phyloP scores from a whole-genome alignment of 345 rosid species.

The thale cress (Arabidopsis thaliana) region TAIR10.1 NC_003070.9:3628501-3629000 shows the following conservation, averaged over 20 bases:
- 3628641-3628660: neutral
- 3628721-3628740: neutral
- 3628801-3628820: slow-evolving; percentile 50
- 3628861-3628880: slow-evolving; percentile 82
- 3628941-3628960: slow-evolving; percentile 88
- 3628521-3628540: neutral
- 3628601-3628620: slow-evolving; percentile 1
- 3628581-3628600: neutral
- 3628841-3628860: slow-evolving; percentile 58
- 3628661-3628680: neutral
- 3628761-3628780: slow-evolving; percentile 28
- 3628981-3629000: slow-evolving; percentile 55
- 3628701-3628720: slow-evolving; percentile 12
- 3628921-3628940: slow-evolving; percentile 94
- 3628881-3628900: slow-evolving; percentile 74
- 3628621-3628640: neutral
- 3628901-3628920: slow-evolving; percentile 82
- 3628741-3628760: slow-evolving; percentile 5
- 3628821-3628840: slow-evolving; percentile 51
- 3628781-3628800: slow-evolving; percentile 42
- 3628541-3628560: slow-evolving; percentile 6
- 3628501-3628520: slow-evolving; percentile 1
- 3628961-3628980: slow-evolving; percentile 96
- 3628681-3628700: slow-evolving; percentile 7
- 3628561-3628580: slow-evolving; percentile 21